Evolutionary conservation across 179 eudicot genomes (phyloP).

Genomic region (Heliamphora pulchella): DNA sequence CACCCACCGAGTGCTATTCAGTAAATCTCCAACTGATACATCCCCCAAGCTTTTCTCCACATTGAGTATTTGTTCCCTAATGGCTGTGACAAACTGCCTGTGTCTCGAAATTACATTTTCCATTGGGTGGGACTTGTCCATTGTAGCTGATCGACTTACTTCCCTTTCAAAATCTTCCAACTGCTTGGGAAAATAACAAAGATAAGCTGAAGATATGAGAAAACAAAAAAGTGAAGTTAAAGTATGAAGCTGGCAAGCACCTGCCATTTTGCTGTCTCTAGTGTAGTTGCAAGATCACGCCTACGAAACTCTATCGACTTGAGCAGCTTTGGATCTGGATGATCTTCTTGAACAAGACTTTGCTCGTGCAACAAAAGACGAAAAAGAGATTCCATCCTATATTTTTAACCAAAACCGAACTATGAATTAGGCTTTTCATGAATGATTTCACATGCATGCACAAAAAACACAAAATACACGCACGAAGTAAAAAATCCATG

Average conservation of each 20-base stretch:
- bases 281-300: conserved; percentile 34
- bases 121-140: conserved; percentile 25
- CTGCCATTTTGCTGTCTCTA: conserved; percentile 42
- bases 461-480: background rate
- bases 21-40: conserved; percentile 15
- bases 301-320: conserved; percentile 23
- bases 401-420: background rate
- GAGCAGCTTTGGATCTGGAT: conserved; percentile 21
- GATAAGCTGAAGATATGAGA: background rate
- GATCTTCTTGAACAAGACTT: conserved; percentile 27
- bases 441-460: background rate
- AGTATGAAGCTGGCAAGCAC: conserved; percentile 11
- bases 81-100: conserved; percentile 31
- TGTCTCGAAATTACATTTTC: conserved; percentile 28
- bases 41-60: conserved; percentile 24
- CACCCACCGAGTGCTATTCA: conserved; percentile 13
- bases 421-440: background rate
- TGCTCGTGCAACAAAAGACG: conserved; percentile 30
- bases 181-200: conserved; percentile 13
- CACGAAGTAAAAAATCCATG: background rate
- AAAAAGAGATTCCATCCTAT: conserved; percentile 35
- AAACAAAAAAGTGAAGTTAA: background rate
- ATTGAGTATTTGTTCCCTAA: conserved; percentile 28
- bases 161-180: conserved; percentile 41
- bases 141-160: conserved; percentile 24